A percentile compares a stretch with the other conserved stretches of the same genome.
Conservation (phyloP, 768 basidiomycete species). For the Rhodotorula babjevae region DNA sequence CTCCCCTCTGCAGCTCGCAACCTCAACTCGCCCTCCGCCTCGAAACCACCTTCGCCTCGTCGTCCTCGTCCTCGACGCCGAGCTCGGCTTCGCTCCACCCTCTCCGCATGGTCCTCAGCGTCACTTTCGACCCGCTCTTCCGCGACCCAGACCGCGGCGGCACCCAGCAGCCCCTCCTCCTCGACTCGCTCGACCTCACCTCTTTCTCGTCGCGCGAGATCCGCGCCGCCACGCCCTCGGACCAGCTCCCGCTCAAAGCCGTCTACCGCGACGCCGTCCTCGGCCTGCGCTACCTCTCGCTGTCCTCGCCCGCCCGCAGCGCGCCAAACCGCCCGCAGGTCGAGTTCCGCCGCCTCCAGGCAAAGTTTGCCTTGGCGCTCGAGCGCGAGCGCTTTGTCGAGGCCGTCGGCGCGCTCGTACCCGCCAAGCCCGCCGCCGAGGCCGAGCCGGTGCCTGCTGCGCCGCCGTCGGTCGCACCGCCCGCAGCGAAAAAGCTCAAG, state of each 20-base stretch:
- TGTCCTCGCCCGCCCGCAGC: not conserved
- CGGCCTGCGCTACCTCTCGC: slow-evolving; percentile 14
- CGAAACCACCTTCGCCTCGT: slow-evolving; percentile 6
- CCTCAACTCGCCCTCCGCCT: slow-evolving; percentile 23
- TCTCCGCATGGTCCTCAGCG: slow-evolving; percentile 11
- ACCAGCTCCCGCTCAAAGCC: slow-evolving; percentile 32
- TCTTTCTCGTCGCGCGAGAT: slow-evolving; percentile 10
- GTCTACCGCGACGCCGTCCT: slow-evolving; percentile 25
- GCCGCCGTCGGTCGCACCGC: not conserved
- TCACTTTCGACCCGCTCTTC: slow-evolving; percentile 26
- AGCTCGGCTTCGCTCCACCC: not conserved
- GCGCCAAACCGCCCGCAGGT: not conserved
- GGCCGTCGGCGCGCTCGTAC: slow-evolving; percentile 3
- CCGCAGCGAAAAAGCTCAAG: not conserved
- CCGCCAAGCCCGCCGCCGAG: slow-evolving; percentile 17
- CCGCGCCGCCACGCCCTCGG: not conserved
- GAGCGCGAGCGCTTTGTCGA: slow-evolving; percentile 23
- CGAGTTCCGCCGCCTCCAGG: slow-evolving; percentile 20
- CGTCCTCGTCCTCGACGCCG: not conserved
- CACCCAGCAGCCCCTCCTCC: slow-evolving; percentile 7
- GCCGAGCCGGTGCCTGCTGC: not conserved
- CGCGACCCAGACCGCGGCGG: not conserved
- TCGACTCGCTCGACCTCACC: slow-evolving; percentile 26
- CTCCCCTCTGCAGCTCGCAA: not conserved
- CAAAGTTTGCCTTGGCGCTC: slow-evolving; percentile 5